Percentiles rank a stretch among this genome's conserved stretches.
Conservation (phyloP, 2,329 filamentous ascomycete species). For the Penicillium sp. region DNA sequence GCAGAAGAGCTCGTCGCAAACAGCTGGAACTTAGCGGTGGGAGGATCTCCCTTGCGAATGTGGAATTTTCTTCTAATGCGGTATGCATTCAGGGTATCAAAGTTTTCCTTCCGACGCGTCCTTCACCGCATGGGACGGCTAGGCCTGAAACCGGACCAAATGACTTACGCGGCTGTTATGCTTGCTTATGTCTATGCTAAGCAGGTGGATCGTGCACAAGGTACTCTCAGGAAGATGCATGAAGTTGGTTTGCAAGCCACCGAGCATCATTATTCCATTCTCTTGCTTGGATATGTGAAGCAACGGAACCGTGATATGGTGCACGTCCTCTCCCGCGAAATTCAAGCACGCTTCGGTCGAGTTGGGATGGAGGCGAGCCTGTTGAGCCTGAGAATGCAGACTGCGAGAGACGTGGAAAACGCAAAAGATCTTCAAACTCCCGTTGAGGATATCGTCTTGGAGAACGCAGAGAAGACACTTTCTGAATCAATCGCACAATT, state of each 20-base stretch:
- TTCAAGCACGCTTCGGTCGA: conserved; percentile 35
- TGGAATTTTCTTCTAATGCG: conserved; percentile 77
- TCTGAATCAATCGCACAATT: conserved; percentile 38
- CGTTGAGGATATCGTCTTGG: conserved; percentile 24
- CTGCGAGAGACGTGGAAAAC: conserved; percentile 34
- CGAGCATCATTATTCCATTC: conserved; percentile 46
- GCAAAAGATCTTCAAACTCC: conserved; percentile 11
- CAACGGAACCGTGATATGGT: conserved; percentile 50
- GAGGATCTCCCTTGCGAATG: conserved; percentile 58
- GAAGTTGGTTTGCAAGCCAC: conserved; percentile 38
- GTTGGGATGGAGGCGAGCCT: conserved; percentile 34
- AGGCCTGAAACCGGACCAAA: conserved; percentile 51
- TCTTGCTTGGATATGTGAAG: conserved; percentile 51
- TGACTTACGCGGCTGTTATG: conserved; percentile 63
- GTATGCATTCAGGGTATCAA: conserved; percentile 62
- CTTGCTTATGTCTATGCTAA: conserved; percentile 53
- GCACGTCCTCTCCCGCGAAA: conserved; percentile 48
- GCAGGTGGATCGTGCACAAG: conserved; percentile 55
- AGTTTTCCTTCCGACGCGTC: conserved; percentile 52
- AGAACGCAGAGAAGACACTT: conserved; percentile 38
- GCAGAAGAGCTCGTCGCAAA: conserved; percentile 60
- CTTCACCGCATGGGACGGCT: conserved; percentile 55
- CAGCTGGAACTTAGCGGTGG: conserved; percentile 51
- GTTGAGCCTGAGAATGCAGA: conserved; percentile 35
- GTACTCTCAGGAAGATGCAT: conserved; percentile 47